Base-by-base conservation (phyloP, 2,329 filamentous ascomycete species). In the Trichoderma endophyticum region DNA sequence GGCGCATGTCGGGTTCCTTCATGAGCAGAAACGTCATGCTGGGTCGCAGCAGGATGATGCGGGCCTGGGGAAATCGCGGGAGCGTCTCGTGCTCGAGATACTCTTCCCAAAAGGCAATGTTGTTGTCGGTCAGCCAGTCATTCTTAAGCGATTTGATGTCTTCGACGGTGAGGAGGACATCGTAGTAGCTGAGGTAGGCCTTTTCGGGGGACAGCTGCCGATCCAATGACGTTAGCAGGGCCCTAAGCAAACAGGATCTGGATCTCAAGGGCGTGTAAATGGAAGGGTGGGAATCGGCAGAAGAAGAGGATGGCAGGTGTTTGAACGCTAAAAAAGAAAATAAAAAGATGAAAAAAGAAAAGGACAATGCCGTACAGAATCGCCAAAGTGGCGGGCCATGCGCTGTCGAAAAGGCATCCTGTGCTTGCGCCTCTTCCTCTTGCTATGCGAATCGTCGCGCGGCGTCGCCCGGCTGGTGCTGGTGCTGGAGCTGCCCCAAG, bases 21-120 rank as follows among this genome's bases (percentile, higher is more conserved):
- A 96, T 92, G 74, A 98, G 89, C 81, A 98, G 90, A 80, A 96
- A 97, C 70, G 93, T 91, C 93, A 98, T 97, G 78, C 91, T 93
- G 1, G 96, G 96, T 14, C 95, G 93, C 32, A 99, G 90, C 71
- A 99, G 92, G 73, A 95, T 87, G 80, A 99, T 97, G 74, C 94
- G 89, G 24, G 94, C 94, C 79, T 93, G 90, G 11, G 93, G 93
- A 79, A 92, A 97, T 76, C 90, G 89, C 34, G 86, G 85, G 32
- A 99, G 90, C 73, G 94, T 91, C 84, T 98, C 95, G 74, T 91
- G 93, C 82, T 99, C 96, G 75, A 99, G 90, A 80, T 90, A 97
- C 87, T 98, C 95, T 87, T 98, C 93, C 95, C 96, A 99, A 80
- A 99, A 98, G 65, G 94, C 92, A 76, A 99, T 98, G 77, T 94